Base-by-base conservation (phyloP, 345 rosid genomes). In the Boechera divaricarpa region DNA sequence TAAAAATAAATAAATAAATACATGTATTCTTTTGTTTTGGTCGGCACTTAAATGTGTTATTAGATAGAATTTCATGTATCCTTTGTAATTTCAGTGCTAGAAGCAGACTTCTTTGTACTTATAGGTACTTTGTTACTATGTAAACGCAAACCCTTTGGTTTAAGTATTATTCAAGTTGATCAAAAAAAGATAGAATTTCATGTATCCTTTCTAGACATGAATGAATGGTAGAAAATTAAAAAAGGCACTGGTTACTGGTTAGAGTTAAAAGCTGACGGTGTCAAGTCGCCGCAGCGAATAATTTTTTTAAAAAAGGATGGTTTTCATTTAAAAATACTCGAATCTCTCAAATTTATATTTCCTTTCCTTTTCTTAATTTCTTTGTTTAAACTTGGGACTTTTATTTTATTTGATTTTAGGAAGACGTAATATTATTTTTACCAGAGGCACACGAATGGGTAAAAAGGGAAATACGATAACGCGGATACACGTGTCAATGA, bases 241-340 rank as follows among this genome's bases (percentile, higher is more conserved):
- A 33, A 52, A 31, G 53, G 54, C 51, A 44, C n/a, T 42, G 47
- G 21, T 47, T 12, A 62, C 24, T 21, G 70, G 70, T 53, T 63
- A 35, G 10, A 63, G 68, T 64, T 52, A 78, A 58, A 72, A 41
- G 73, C 64, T 59, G 69, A 57, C 77, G 58, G 42, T 73, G 24
- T 42, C 82, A 42, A 51, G 69, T 26, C 69, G 78, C 78, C 73
- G 60, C 77, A 67, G 48, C 11, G 73, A 78, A 65, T 72, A 59
- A 0, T 28, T 11, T 54, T 52, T 54, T 52, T 16, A 2, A 7
- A 7, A 63, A 69, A 35, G 80, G 18, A 58, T 72, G 81, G 81
- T 72, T 72, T 18, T 7, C 45, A 36, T 31, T 16, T 47, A 64
- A 71, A 21, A 52, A 48, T 64, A 21, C 81, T 49, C 77, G 81